phyloP scores from a whole-genome alignment of 495 filamentous ascomycete genomes.

The Penicillium mononematosum region DNA sequence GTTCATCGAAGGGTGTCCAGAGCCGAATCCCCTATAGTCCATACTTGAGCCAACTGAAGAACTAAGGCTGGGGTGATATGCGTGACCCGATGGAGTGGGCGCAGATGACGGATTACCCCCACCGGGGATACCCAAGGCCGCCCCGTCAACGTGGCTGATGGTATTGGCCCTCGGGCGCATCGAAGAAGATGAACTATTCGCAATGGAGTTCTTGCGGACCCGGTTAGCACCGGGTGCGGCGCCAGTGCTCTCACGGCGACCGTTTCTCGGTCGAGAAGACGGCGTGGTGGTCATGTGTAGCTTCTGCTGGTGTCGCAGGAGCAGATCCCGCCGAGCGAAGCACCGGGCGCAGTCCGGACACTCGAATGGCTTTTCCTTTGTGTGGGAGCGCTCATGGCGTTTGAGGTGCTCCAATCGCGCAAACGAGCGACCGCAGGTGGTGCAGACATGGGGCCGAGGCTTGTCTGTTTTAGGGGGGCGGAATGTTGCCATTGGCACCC shows the following conservation, averaged over 20 bases:
- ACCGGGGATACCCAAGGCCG: constrained; percentile 69
- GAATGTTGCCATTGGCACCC: constrained; percentile 37
- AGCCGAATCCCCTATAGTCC: constrained; percentile 70
- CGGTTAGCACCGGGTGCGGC: constrained; percentile 69
- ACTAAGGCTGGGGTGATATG: constrained; percentile 64
- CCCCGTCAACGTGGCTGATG: constrained; percentile 87
- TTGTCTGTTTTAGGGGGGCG: constrained; percentile 92
- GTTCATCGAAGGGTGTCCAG: constrained; percentile 53
- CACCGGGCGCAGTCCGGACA: constrained; percentile 94
- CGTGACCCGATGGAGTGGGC: constrained; percentile 45
- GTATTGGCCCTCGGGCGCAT: constrained; percentile 95
- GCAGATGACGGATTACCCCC: constrained; percentile 58
- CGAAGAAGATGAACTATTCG: constrained; percentile 55
- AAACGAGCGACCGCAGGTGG: constrained; percentile 89
- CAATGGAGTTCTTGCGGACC: constrained; percentile 90
- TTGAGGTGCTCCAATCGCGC: constrained; percentile 96
- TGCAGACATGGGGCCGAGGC: constrained; percentile 91
- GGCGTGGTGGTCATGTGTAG: constrained; percentile 94
- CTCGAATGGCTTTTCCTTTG: constrained; percentile 98
- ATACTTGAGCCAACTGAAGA: constrained; percentile 63
- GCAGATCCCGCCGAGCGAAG: constrained; percentile 90
- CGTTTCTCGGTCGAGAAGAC: constrained; percentile 81
- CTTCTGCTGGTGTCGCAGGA: constrained; percentile 97
- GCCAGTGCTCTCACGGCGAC: constrained; percentile 75
- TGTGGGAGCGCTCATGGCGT: constrained; percentile 96